These are phyloP conservation scores for Thecaphora thlaspeos DNA, from an alignment of 1,284 basidiomycete species.

Conservation along the genomic window DNA sequence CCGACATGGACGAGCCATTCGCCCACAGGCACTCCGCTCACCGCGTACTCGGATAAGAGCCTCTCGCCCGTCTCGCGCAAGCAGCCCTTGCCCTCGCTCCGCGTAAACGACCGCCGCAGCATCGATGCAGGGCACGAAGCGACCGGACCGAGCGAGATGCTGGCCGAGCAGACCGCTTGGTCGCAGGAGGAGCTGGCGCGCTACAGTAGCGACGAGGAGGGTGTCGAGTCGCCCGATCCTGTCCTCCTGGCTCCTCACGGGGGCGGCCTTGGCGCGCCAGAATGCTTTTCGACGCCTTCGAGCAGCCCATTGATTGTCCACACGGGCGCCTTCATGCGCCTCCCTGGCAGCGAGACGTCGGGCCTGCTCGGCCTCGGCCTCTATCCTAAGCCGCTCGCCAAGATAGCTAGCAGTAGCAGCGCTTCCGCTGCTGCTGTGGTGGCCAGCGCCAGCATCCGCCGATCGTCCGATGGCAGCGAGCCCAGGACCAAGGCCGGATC, in stretches of 20 bases:
- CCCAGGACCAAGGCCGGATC: too few species aligned
- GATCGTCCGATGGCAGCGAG: too few species aligned
- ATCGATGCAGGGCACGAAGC: too few species aligned
- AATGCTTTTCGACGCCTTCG: slow-evolving; percentile 22
- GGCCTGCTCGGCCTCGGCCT: slow-evolving; percentile 27
- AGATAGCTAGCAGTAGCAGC: too few species aligned
- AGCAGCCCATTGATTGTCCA: slow-evolving; percentile 15
- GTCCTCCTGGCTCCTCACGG: background rate
- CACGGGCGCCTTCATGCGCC: slow-evolving; percentile 5
- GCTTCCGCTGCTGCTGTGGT: too few species aligned
- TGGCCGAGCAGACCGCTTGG: slow-evolving; percentile 29
- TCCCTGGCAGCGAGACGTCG: background rate
- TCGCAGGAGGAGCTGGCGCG: slow-evolving; percentile 30
- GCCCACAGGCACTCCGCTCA: background rate
- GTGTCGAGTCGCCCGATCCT: slow-evolving; percentile 1
- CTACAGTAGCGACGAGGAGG: slow-evolving; percentile 20
- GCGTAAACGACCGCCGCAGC: background rate
- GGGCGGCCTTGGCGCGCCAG: slow-evolving; percentile 3
- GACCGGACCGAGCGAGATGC: background rate
- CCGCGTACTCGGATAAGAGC: background rate
- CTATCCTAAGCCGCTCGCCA: slow-evolving; percentile 2
- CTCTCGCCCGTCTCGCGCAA: background rate
- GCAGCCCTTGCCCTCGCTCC: background rate
- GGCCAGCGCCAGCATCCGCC: too few species aligned
- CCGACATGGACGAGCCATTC: background rate